Conservation (phyloP, 2,329 filamentous ascomycete species). For the Aureobasidium sp. region DNA sequence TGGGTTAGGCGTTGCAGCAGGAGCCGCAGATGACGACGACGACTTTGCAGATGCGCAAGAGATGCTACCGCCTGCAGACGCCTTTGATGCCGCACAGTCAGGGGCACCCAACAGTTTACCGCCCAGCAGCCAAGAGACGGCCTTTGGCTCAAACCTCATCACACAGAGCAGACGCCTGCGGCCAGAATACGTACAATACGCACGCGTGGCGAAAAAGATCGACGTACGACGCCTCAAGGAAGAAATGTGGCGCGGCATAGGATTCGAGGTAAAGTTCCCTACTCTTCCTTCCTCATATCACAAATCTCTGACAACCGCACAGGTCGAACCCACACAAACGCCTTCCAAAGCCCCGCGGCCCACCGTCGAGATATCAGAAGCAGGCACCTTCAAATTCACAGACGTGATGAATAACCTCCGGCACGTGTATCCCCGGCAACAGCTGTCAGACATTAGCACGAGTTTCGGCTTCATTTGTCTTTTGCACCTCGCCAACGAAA, state of each 20-base stretch:
- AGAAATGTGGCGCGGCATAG: slow-evolving; percentile 59
- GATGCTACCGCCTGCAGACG: slow-evolving; percentile 63
- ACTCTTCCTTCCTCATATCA: background rate
- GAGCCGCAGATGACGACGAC: slow-evolving; percentile 60
- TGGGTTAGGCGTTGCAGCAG: slow-evolving; percentile 60
- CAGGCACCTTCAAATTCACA: slow-evolving; percentile 70
- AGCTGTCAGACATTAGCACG: slow-evolving; percentile 91
- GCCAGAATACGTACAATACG: slow-evolving; percentile 61
- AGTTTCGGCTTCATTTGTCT: slow-evolving; percentile 89
- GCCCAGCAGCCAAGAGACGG: slow-evolving; percentile 44
- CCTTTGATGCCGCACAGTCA: slow-evolving; percentile 34
- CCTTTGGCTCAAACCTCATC: slow-evolving; percentile 56
- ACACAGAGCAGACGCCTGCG: slow-evolving; percentile 54
- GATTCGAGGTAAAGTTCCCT: slow-evolving; percentile 33
- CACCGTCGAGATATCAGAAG: slow-evolving; percentile 36
- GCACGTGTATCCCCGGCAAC: slow-evolving; percentile 73
- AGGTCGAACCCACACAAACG: slow-evolving; percentile 32
- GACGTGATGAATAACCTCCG: slow-evolving; percentile 85
- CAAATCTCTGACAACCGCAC: background rate
- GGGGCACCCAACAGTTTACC: slow-evolving; percentile 26
- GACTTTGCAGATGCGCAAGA: slow-evolving; percentile 78
- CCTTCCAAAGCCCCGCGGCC: slow-evolving; percentile 27
- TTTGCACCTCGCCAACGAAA: slow-evolving; percentile 86
- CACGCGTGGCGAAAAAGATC: slow-evolving; percentile 59
- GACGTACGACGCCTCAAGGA: slow-evolving; percentile 58